Evolutionary conservation across 2,329 filamentous ascomycete genomes (phyloP), one percentile per base, ranked within the genome.

Genomic region (Pseudogymnoascus sp.): DNA sequence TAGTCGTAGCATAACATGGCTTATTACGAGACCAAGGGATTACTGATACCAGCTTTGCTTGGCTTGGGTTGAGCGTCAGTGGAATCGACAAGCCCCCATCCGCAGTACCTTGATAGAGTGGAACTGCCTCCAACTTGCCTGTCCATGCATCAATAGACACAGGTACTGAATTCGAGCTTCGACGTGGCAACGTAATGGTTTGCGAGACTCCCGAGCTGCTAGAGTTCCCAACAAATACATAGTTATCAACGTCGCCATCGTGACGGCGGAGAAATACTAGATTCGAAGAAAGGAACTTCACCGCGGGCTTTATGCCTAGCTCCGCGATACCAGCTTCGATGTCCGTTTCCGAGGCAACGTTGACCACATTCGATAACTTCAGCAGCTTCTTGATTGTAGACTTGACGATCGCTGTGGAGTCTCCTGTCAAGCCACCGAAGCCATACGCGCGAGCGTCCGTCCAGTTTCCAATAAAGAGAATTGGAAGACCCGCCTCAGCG

Each of bases 91-190:
- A 26, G 21, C 47, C 60, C 16, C 47, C 47, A 7, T 60, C 64
- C 4, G 11, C 16, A 8, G 61, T 63, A 23, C 14, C 18, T 18
- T 47, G 18, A 29, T 65, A 65, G 3, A 60, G 37, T 6, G 47
- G 26, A 14, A 65, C 47, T 51, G 47, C 18, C 29, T 26, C 40
- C 5, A 65, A 40, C 14, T 18, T n/a, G 18, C 64, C 64, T 23
- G 64, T 60, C 64, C 64, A 65, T 2, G 64, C 34, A 62, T 65
- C 39, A 34, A 65, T 39, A 11, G 54, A 60, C 10, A 65, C 29
- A 23, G 42, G 42, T 3, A 47, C 42, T 23, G 11, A 14, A 12
- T 23, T 1, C 2, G 42, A 12, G 18, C 10, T 23, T 47, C 42
- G 42, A 23, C 18, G 11, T 2, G 18, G 42, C 21, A 23, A 47